These are phyloP conservation scores for Cryptococcus floricola DNA, from an alignment of 1,284 basidiomycete genomes.

Conservation along the genomic window DNA sequence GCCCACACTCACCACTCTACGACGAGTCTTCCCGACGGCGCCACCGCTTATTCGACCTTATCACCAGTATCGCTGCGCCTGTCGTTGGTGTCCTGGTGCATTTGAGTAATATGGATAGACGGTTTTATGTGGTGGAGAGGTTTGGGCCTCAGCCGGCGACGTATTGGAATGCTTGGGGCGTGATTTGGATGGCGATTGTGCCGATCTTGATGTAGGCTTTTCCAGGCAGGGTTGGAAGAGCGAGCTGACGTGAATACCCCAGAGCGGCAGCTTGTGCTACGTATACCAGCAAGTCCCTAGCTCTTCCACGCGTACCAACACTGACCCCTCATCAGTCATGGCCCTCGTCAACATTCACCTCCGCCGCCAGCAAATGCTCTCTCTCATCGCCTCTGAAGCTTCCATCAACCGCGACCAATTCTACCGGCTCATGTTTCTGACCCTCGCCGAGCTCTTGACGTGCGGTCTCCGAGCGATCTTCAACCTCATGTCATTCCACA, in stretches of 20 bases:
- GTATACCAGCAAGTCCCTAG: constrained; percentile 31
- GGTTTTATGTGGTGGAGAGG: constrained; percentile 36
- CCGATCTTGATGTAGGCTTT: constrained; percentile 27
- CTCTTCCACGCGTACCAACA: not conserved
- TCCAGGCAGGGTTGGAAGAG: too few species aligned
- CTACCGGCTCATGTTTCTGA: constrained; percentile 33
- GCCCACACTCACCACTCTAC: constrained; percentile 34
- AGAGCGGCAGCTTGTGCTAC: constrained; percentile 21
- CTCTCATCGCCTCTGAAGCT: constrained; percentile 31
- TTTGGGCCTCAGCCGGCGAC: constrained; percentile 34
- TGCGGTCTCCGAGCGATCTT: constrained; percentile 41
- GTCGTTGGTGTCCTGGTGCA: constrained; percentile 35
- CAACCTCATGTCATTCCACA: constrained; percentile 37
- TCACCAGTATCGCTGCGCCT: constrained; percentile 21
- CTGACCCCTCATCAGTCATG: constrained; percentile 21
- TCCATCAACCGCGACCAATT: constrained; percentile 39
- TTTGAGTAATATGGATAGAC: constrained; percentile 32
- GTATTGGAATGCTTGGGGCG: constrained; percentile 44
- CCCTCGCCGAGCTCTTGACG: constrained; percentile 34
- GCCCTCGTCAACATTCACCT: constrained; percentile 40
- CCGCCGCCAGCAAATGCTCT: constrained; percentile 33
- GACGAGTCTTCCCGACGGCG: constrained; percentile 23
- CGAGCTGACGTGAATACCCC: too few species aligned
- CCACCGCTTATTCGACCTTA: constrained; percentile 29
- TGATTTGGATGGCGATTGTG: constrained; percentile 37